Percentiles rank a stretch among this genome's conserved stretches.
These are phyloP conservation scores for Polyporus tsugae DNA, from an alignment of 1,284 basidiomycete genomes.

Conservation along the genomic window DNA sequence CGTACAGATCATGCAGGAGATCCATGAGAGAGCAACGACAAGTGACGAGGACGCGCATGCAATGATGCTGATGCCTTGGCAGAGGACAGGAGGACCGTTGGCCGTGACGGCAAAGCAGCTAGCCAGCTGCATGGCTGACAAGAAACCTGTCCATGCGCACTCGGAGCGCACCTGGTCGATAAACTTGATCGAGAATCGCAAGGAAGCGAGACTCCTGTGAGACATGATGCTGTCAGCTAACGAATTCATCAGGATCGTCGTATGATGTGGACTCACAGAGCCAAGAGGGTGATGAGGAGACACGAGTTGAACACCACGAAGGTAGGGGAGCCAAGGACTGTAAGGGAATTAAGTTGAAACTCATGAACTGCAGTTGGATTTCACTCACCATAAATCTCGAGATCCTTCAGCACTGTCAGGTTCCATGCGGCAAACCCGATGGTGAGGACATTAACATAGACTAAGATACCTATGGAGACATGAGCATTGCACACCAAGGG, in stretches of 20 bases:
- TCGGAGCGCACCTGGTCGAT: slow-evolving; percentile 56
- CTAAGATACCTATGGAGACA: slow-evolving; percentile 53
- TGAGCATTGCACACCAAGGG: not conserved
- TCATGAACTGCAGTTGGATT: slow-evolving; percentile 1
- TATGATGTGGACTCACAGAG: slow-evolving; percentile 51
- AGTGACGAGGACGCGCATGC: slow-evolving; percentile 62
- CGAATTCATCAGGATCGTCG: not conserved
- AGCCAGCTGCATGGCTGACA: slow-evolving; percentile 61
- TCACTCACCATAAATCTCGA: slow-evolving; percentile 47
- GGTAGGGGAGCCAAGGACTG: slow-evolving; percentile 48
- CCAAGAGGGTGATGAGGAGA: slow-evolving; percentile 51
- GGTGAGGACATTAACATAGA: slow-evolving; percentile 58
- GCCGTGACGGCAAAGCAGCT: slow-evolving; percentile 56
- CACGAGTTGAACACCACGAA: slow-evolving; percentile 62
- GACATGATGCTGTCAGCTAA: slow-evolving; percentile 4
- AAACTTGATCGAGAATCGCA: slow-evolving; percentile 21
- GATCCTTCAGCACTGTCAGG: slow-evolving; percentile 48
- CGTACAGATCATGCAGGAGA: slow-evolving; percentile 60
- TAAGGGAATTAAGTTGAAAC: not conserved
- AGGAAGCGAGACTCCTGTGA: slow-evolving; percentile 8
- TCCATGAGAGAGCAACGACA: slow-evolving; percentile 62
- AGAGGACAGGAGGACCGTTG: slow-evolving; percentile 45
- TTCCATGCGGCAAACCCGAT: slow-evolving; percentile 69
- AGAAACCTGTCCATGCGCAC: slow-evolving; percentile 58
- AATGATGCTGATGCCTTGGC: slow-evolving; percentile 34